A percentile compares a stretch with the other conserved stretches of the same genome.
phyloP scores from a whole-genome alignment of 1,284 basidiomycete genomes.

The Earliella scabrosa region DNA sequence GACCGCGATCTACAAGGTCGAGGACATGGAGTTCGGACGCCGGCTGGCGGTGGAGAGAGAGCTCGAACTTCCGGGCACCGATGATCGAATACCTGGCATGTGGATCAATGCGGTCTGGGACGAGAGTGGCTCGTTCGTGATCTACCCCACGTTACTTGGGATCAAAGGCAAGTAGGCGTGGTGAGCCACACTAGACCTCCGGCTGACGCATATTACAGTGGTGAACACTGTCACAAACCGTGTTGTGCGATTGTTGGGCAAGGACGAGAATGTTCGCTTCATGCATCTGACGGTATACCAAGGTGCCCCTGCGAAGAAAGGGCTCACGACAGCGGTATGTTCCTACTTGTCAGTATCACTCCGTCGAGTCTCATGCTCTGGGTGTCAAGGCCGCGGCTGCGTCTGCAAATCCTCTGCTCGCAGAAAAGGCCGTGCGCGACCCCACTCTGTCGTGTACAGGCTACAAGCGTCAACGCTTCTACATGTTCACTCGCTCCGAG shows the following conservation, averaged over 20 bases:
- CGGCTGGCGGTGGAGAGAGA: slow-evolving; percentile 92
- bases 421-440: slow-evolving; percentile 82
- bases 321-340: slow-evolving; percentile 79
- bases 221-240: slow-evolving; percentile 95
- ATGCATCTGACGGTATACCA: slow-evolving; percentile 91
- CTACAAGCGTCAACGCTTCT: slow-evolving; percentile 94
- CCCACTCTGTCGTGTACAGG: slow-evolving; percentile 95
- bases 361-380: not conserved
- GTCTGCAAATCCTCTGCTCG: slow-evolving; percentile 92
- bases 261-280: slow-evolving; percentile 94
- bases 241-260: slow-evolving; percentile 89
- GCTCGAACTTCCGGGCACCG: slow-evolving; percentile 78
- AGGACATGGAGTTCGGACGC: slow-evolving; percentile 99
- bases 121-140: slow-evolving; percentile 91
- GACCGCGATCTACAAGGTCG: slow-evolving; percentile 88
- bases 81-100: slow-evolving; percentile 67
- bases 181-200: too few relatives aligned
- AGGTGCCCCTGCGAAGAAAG: slow-evolving; percentile 89
- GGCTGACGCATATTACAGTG: slow-evolving; percentile 53
- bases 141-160: slow-evolving; percentile 93
- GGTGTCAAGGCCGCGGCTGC: slow-evolving; percentile 83
- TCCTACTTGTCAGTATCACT: not conserved
- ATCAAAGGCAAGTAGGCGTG: slow-evolving; percentile 82
- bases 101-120: slow-evolving; percentile 95
- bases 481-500: slow-evolving; percentile 92